Conservation (phyloP, 768 basidiomycete species). For the Boletus patriciae region DNA sequence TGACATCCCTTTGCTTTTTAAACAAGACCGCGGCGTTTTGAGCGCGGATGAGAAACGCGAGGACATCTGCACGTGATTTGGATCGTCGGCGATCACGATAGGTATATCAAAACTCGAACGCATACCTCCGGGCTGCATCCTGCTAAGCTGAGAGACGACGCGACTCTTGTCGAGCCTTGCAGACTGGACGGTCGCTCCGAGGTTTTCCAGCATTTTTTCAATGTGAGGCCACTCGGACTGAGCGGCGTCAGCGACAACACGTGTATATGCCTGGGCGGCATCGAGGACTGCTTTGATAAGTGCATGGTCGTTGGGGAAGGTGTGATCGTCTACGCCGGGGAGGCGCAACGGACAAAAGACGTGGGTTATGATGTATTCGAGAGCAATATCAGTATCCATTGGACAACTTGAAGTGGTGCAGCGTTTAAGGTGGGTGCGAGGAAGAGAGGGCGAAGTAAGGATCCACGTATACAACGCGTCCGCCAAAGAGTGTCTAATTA, state of each 20-base stretch:
- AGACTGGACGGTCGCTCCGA: constrained; percentile 11
- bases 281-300: constrained; percentile 23
- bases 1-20: too few species aligned
- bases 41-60: too few species aligned
- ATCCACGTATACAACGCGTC: too few species aligned
- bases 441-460: too few species aligned
- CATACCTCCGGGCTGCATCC: constrained; percentile 26
- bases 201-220: constrained; percentile 24
- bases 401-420: too few species aligned
- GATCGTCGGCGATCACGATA: not conserved
- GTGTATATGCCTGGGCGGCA: constrained; percentile 9
- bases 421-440: too few species aligned
- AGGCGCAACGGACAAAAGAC: constrained; percentile 42
- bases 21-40: too few species aligned
- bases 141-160: constrained; percentile 7
- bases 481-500: too few species aligned
- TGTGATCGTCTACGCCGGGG: constrained; percentile 36
- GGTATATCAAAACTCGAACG: not conserved
- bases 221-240: constrained; percentile 7
- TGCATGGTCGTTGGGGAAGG: constrained; percentile 21
- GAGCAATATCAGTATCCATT: not conserved
- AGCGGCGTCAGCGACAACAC: not conserved
- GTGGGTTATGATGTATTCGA: constrained; percentile 38
- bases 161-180: not conserved
- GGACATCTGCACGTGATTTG: too few species aligned